These are phyloP conservation scores for Cryphonectria carpinicola DNA, from an alignment of 2,329 filamentous ascomycete genomes.

Conservation along the genomic window DNA sequence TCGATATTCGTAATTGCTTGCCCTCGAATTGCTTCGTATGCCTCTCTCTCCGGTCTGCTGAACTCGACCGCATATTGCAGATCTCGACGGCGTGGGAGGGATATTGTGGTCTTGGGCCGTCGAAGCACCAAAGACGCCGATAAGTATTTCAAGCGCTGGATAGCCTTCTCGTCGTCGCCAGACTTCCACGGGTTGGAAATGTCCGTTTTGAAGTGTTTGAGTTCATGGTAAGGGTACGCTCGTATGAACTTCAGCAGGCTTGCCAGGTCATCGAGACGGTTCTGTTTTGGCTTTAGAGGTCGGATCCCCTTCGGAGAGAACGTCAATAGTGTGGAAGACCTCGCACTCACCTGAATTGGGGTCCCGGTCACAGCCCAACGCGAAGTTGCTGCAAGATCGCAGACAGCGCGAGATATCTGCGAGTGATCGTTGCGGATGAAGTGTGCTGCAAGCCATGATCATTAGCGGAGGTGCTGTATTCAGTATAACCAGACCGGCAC, in stretches of 20 bases:
- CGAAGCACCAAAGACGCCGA: constrained; percentile 45
- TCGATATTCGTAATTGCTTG: constrained; percentile 39
- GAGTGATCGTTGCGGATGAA: constrained; percentile 43
- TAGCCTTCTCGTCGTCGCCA: constrained; percentile 41
- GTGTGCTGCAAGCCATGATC: constrained; percentile 40
- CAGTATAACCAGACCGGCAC: neutral
- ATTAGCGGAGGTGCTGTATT: neutral
- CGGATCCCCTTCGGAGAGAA: too few relatives aligned
- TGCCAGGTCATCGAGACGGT: constrained; percentile 46
- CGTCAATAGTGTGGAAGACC: neutral
- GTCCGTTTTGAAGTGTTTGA: constrained; percentile 43
- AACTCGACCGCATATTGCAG: constrained; percentile 42
- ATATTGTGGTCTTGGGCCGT: constrained; percentile 43
- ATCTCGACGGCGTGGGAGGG: constrained; percentile 44
- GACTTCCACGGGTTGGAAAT: constrained; percentile 45
- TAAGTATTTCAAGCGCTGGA: constrained; percentile 45
- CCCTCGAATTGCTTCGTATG: constrained; percentile 40
- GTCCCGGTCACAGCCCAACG: constrained; percentile 56
- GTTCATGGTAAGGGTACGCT: constrained; percentile 46
- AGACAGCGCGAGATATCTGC: constrained; percentile 42
- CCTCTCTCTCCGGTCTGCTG: constrained; percentile 37
- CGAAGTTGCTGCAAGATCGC: constrained; percentile 39
- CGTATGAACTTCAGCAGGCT: constrained; percentile 49
- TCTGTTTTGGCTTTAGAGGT: constrained; percentile 35
- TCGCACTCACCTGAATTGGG: constrained; percentile 41